Evolutionary conservation across 2,329 filamentous ascomycete species (phyloP).

Genomic region (Nothomitra cinnamomea): DNA sequence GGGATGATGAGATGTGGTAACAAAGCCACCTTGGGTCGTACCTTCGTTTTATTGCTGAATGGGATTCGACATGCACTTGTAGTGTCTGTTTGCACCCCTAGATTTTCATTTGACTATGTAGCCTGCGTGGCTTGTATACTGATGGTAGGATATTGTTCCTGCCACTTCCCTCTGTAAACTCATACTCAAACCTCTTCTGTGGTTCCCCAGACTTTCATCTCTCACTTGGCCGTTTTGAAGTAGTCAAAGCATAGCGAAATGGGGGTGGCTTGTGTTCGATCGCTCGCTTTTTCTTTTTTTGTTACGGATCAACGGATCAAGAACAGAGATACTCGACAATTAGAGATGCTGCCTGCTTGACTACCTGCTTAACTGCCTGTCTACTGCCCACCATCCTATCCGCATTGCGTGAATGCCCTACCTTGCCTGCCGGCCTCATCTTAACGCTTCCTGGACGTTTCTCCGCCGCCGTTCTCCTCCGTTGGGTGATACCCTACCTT

Average conservation of each 20-base stretch:
- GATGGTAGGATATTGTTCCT: constrained; percentile 1
- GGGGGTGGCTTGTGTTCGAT: not conserved
- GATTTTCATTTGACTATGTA: not conserved
- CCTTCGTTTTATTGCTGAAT: not conserved
- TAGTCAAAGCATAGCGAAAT: not conserved
- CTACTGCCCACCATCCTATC: no score
- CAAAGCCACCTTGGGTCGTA: not conserved
- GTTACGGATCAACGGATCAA: not conserved
- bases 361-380: no score
- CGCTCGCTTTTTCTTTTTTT: not conserved
- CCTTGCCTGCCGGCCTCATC: no score
- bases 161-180: not conserved
- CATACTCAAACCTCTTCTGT: not conserved
- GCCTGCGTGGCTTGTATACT: not conserved
- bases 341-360: no score
- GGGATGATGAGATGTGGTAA: constrained; percentile 7
- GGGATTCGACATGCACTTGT: not conserved
- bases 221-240: not conserved
- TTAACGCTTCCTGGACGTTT: no score
- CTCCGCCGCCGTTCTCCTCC: no score
- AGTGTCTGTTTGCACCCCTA: not conserved
- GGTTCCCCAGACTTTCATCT: not conserved
- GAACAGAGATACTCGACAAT: no score
- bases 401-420: no score
- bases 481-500: no score